These are phyloP conservation scores for Hemileccinum impolitum DNA, from an alignment of 768 basidiomycete genomes.

Conservation along the genomic window DNA sequence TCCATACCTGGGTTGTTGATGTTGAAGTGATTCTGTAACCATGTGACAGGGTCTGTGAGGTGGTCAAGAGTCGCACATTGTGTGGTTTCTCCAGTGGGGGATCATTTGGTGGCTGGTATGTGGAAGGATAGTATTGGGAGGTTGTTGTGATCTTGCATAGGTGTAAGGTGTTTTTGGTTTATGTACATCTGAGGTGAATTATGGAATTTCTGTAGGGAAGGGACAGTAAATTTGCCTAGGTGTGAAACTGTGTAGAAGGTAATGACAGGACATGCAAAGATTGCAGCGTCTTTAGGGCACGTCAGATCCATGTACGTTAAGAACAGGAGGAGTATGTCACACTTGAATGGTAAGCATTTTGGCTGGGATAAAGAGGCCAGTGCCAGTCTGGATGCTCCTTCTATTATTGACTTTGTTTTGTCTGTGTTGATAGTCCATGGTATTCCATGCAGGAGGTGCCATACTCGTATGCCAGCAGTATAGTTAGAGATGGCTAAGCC, in stretches of 20 bases:
- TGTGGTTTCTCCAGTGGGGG: background rate
- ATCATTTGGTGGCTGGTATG: background rate
- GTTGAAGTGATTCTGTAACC: background rate
- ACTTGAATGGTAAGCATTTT: background rate
- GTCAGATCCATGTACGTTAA: background rate
- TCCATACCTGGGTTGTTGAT: background rate
- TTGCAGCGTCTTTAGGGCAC: background rate
- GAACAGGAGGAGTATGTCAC: background rate
- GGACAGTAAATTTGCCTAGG: background rate
- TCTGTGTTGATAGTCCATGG: background rate
- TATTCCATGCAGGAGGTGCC: background rate
- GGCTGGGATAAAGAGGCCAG: background rate
- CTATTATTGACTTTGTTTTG: background rate
- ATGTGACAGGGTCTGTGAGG: background rate
- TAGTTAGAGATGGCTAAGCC: background rate
- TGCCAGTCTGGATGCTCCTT: background rate
- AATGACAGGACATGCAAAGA: background rate
- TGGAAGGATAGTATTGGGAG: background rate
- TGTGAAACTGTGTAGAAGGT: background rate
- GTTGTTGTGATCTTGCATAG: background rate
- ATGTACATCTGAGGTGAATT: background rate
- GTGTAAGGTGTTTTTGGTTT: no score
- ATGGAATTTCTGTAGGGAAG: background rate
- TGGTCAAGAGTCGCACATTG: background rate
- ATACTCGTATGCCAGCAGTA: fast-evolving